A percentile compares a stretch with the other conserved stretches of the same genome.
Evolutionary conservation across 148 eudicot genomes (phyloP).

Genomic region (Persicaria maculosa): DNA sequence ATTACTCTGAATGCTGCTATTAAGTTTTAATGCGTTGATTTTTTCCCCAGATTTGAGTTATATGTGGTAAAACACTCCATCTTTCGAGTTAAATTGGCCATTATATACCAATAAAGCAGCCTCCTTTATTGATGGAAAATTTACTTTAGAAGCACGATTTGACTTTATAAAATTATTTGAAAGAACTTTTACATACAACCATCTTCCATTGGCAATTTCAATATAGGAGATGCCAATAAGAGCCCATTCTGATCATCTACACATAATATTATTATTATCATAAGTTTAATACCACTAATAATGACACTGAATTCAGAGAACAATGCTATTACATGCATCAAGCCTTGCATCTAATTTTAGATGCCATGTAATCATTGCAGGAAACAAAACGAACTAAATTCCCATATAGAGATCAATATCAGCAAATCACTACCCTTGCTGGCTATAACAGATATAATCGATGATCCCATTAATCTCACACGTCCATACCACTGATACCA

Average conservation of each 20-base stretch:
- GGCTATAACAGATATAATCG: not conserved
- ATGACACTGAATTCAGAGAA: not conserved
- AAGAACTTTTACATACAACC: too few species aligned
- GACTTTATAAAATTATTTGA: too few species aligned
- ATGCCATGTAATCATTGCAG: not conserved
- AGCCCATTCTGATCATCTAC: not conserved
- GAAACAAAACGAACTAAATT: not conserved
- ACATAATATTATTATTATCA: not conserved
- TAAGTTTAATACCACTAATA: too few species aligned
- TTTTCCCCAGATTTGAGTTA: not conserved
- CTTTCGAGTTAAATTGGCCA: not conserved
- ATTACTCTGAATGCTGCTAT: too few species aligned
- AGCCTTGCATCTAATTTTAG: not conserved
- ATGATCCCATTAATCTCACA: not conserved
- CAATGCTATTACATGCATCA: not conserved
- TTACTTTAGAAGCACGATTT: too few species aligned
- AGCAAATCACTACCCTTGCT: not conserved
- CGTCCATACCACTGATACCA: not conserved
- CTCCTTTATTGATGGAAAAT: not conserved
- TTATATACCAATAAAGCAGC: not conserved
- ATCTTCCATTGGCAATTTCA: too few species aligned
- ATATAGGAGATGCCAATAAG: not conserved
- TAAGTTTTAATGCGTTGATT: too few species aligned
- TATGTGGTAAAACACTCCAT: not conserved
- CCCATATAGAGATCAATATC: not conserved